A percentile compares a stretch with the other conserved stretches of the same genome.
Conservation (phyloP, 2,329 filamentous ascomycete species). For the Nemania bipapillata region DNA sequence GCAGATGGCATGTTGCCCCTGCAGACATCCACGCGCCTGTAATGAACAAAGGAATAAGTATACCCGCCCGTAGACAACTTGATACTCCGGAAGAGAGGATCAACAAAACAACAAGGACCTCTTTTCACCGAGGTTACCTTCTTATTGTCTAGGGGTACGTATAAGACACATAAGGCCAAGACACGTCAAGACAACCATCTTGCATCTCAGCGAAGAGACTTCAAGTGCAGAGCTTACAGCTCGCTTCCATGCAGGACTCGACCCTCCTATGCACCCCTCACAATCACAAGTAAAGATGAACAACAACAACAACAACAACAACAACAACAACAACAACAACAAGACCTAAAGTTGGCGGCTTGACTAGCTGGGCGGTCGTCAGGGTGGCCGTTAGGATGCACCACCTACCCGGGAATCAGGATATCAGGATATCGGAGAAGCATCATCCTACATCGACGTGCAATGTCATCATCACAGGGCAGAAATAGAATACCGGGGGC, state of each 20-base stretch:
- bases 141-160: not conserved
- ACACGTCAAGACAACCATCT: not conserved
- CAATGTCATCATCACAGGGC: not conserved
- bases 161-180: no score
- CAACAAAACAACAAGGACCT: not conserved
- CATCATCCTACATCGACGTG: not conserved
- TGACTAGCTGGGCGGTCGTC: not conserved
- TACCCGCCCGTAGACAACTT: not conserved
- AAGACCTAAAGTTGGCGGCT: not conserved
- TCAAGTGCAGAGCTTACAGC: not conserved
- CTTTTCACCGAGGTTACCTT: not conserved
- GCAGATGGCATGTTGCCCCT: conserved; percentile 4
- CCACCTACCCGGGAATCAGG: not conserved
- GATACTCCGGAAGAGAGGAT: conserved; percentile 5
- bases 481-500: not conserved
- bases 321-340: no score
- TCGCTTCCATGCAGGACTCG: conserved; percentile 31
- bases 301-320: no score
- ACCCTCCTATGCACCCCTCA: conserved; percentile 12
- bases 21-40: not conserved
- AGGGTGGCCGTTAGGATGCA: no score
- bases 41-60: not conserved
- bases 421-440: no score
- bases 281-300: not conserved
- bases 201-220: not conserved